These are phyloP conservation scores for Stephanodiscus triporus DNA, from an alignment of 108 stramenopile species.

Conservation along the genomic window DNA sequence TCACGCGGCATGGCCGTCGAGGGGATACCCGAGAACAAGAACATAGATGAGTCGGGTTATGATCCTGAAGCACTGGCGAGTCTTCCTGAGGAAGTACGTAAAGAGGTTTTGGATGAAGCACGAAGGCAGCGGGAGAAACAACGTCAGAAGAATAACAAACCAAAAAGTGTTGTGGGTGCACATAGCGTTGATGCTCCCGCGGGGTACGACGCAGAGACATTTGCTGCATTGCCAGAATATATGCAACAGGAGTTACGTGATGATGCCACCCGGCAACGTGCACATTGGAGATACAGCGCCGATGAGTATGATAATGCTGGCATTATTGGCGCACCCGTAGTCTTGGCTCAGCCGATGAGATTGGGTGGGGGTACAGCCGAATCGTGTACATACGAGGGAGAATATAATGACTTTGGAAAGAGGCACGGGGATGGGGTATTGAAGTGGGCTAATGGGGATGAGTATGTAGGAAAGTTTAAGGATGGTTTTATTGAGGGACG, in stretches of 20 bases:
- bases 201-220: constrained; percentile 43
- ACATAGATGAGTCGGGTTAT: constrained; percentile 6
- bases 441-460: constrained; percentile 66
- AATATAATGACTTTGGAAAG: constrained; percentile 53
- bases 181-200: constrained; percentile 35
- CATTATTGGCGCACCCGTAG: constrained; percentile 19
- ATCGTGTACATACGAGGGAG: constrained; percentile 50
- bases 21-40: neutral
- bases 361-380: constrained; percentile 7
- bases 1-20: neutral
- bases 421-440: constrained; percentile 63
- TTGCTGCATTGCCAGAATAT: constrained; percentile 33
- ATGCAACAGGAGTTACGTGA: constrained; percentile 36
- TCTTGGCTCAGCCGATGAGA: constrained; percentile 5
- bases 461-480: constrained; percentile 60
- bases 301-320: constrained; percentile 32
- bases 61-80: constrained; percentile 36
- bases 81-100: constrained; percentile 31
- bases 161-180: constrained; percentile 25
- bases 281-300: neutral
- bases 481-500: constrained; percentile 61
- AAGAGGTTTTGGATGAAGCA: constrained; percentile 32
- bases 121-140: constrained; percentile 14
- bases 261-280: constrained; percentile 16
- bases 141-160: neutral